Evolutionary conservation across 2,329 filamentous ascomycete genomes (phyloP).

Genomic region (Ascochyta viciae-villosae): DNA sequence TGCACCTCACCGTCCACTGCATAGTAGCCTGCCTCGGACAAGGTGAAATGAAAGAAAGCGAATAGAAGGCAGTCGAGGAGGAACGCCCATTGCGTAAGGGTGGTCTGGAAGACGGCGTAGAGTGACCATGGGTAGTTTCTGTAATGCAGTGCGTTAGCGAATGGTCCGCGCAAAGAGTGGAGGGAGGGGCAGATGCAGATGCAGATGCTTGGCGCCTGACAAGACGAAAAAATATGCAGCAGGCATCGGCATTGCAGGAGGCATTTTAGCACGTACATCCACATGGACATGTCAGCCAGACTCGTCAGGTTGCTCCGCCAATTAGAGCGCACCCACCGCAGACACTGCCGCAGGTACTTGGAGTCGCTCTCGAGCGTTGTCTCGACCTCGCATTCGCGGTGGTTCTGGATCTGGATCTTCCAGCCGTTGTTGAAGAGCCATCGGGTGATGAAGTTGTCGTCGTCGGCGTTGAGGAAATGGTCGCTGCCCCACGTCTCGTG

Average conservation of each 20-base stretch:
- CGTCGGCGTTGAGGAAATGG: conserved; percentile 92
- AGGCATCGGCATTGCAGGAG: conserved; percentile 28
- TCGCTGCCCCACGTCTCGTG: conserved; percentile 75
- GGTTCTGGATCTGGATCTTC: conserved; percentile 96
- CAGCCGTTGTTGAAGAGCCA: conserved; percentile 92
- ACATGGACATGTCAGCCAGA: conserved; percentile 82
- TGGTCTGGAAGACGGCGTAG: conserved; percentile 91
- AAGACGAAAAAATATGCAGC: conserved; percentile 27
- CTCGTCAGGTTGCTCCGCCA: conserved; percentile 97
- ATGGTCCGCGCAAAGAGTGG: conserved; percentile 26
- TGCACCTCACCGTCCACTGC: conserved; percentile 25
- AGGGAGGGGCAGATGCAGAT: conserved; percentile 26
- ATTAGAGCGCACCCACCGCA: conserved; percentile 95
- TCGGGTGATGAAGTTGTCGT: conserved; percentile 97
- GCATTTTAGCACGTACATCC: conserved; percentile 69
- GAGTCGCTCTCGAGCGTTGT: conserved; percentile 89
- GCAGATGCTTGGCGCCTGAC: conserved; percentile 39
- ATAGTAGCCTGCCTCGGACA: conserved; percentile 44
- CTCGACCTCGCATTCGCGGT: conserved; percentile 81
- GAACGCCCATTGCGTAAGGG: conserved; percentile 87
- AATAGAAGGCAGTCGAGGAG: conserved; percentile 68
- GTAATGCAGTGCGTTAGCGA: conserved; percentile 37
- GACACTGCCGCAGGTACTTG: conserved; percentile 92
- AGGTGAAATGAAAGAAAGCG: conserved; percentile 39
- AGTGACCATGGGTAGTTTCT: conserved; percentile 93